Conservation (phyloP, 2,329 filamentous ascomycete genomes). For the Colletotrichum ledebouriae region DNA sequence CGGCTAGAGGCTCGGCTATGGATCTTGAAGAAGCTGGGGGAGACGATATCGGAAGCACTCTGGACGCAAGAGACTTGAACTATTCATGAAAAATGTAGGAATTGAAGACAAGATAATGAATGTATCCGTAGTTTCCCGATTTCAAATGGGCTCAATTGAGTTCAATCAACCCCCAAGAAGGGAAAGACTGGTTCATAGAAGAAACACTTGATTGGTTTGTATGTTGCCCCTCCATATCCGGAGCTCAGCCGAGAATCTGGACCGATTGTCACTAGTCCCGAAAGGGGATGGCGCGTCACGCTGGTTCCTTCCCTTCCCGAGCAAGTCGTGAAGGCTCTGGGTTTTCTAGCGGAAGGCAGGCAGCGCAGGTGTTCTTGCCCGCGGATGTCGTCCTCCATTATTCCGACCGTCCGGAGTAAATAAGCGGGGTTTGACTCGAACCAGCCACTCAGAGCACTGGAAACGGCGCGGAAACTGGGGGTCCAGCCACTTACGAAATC, state of each 20-base stretch:
- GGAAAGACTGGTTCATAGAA: background rate
- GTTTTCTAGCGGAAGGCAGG: background rate
- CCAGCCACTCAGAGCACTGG: conserved; percentile 26
- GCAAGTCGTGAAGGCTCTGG: conserved; percentile 22
- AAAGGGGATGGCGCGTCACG: conserved; percentile 5
- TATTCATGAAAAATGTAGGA: background rate
- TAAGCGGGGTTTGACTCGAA: background rate
- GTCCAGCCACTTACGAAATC: conserved; percentile 32
- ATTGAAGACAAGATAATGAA: background rate
- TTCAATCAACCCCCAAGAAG: background rate
- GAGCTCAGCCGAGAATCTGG: conserved; percentile 28
- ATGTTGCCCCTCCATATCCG: conserved; percentile 11
- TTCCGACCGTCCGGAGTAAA: conserved; percentile 31
- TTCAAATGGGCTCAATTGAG: background rate
- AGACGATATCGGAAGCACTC: background rate
- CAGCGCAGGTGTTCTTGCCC: conserved; percentile 34
- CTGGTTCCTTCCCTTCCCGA: conserved; percentile 41
- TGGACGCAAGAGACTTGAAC: background rate
- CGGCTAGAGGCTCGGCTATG: conserved; percentile 6
- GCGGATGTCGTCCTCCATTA: conserved; percentile 34
- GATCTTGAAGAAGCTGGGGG: background rate
- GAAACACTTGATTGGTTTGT: conserved; percentile 9
- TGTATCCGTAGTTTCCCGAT: background rate
- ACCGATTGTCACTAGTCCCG: background rate
- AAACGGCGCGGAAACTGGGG: background rate